Base-by-base conservation (phyloP, 257 asterid genomes). In the Craterostigma plantagineum region DNA sequence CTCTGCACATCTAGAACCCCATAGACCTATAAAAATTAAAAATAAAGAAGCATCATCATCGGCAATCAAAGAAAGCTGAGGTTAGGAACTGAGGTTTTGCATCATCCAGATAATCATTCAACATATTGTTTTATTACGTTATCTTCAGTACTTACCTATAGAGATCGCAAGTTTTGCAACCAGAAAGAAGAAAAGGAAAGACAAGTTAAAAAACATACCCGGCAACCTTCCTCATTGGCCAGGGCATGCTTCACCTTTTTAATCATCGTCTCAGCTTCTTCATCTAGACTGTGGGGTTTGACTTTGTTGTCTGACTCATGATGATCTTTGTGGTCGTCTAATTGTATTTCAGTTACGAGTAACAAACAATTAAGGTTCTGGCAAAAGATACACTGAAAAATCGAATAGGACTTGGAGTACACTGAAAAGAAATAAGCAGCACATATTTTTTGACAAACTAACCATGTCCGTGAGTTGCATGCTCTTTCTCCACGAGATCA, bases 1-100 rank as follows among this genome's bases (percentile, higher is more conserved):
- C 99, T 68, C 72, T 90, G 99, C 61, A 90, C 99, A 55, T 90
- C 95, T 65, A 90, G 57, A 63, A 76, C 75, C 54, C 99, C 99
- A 50, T 72, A 90, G 30, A 90, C 94, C 99, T 90, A 77, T 54
- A 60, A 63, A n/a, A n/a, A n/a, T n/a, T n/a, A n/a, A n/a, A 38
- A 18, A 62, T 41, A 35, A 52, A 54, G 38, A 23, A 2, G 30
- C 6, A 6, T 23, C 30, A 23, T 23, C 30, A 23, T 23, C 30
- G 30, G 30, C 4, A 23, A 23, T 23, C 6, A 23, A 23, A 2
- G 30, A 2, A 23, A 23, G 30, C 30, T 23, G 30, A 23, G 2
- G 2, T 23, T 23, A 23, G 2, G 30, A 6, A 23, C 30, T 23
- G 30, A 23, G 30, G 30, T 23, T 23, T 23, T n/a, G 4, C 30